Conservation (phyloP, 169 alveolate species). For the Amoebophrya sp. region DNA sequence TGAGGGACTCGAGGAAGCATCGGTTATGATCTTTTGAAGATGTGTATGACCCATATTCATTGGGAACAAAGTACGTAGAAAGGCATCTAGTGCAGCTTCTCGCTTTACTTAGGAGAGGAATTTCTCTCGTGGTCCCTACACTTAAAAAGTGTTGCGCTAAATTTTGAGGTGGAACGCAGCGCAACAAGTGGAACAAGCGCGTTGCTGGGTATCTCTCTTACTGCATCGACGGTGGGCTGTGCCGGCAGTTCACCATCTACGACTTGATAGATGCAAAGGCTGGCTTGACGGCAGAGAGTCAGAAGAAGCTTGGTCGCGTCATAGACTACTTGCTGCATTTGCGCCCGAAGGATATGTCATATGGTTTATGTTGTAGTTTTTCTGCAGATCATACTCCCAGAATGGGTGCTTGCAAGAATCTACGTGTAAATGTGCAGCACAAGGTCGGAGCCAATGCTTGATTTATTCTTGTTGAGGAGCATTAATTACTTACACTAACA, state of each 20-base stretch:
- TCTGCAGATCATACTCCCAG: too few relatives aligned
- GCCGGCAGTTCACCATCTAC: not conserved
- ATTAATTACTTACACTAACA: too few relatives aligned
- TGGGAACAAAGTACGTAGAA: not conserved
- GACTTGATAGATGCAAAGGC: not conserved
- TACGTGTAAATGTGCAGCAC: too few relatives aligned
- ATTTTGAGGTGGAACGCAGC: not conserved
- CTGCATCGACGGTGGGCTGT: slow-evolving; percentile 17
- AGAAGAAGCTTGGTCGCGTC: not conserved
- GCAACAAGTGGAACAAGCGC: slow-evolving; percentile 18
- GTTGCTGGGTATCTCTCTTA: not conserved
- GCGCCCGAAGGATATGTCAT: not conserved
- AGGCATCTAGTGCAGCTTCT: not conserved
- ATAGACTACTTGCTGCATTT: not conserved
- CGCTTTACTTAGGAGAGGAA: too few relatives aligned
- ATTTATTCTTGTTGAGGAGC: too few relatives aligned
- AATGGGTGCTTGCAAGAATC: too few relatives aligned
- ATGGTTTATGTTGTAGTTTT: too few relatives aligned
- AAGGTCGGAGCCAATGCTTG: too few relatives aligned
- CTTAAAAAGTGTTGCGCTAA: too few relatives aligned
- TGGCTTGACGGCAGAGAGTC: not conserved
- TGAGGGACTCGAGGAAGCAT: not conserved
- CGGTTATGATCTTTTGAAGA: not conserved
- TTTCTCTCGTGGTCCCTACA: too few relatives aligned
- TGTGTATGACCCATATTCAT: not conserved